Evolutionary conservation across 2,329 filamentous ascomycete species (phyloP), one percentile per base, ranked within the genome.

Genomic region (Colletotrichum horii): DNA sequence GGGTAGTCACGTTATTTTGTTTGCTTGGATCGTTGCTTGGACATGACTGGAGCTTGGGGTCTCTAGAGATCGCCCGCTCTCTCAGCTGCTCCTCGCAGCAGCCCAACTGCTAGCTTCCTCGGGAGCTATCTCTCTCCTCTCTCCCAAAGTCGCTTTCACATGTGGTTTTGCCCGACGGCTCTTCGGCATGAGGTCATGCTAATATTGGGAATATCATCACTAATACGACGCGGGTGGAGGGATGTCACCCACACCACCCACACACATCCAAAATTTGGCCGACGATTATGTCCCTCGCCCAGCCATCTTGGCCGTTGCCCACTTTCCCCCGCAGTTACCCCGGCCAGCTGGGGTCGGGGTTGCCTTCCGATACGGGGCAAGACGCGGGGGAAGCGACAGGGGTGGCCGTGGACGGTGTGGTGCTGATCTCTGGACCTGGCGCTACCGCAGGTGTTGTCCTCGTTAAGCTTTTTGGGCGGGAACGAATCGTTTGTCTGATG

Each of bases 371-470:
- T 72, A 75, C 32, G 36, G 72, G 72, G 69, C 64, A 72, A 75
- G 72, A 67, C 69, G 72, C 72, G 72, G 72, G 72, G 72, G 69
- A 72, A 62, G 30, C 26, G 69, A 64, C 72, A 72, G 69, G 72
- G 72, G 32, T 72, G 16, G 8, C 19, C n/a, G 32, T 32, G 28
- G 30, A 43, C 22, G 61, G 28, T 67, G 24, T 36, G 61, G 61
- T 32, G 72, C 68, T 62, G 69, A 72, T 75, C 69, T 43, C 24
- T 24, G 72, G 72, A 43, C 61, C 38, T 75, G 72, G 28, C 61
- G 56, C 68, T 75, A 75, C 72, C 14, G 68, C 62, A 75, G 62
- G 72, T 71, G 55, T 43, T 52, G 43, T n/a, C 24, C 9, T 30
- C 66, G 24, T 61, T 66, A 67, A 75, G 72, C 72, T 67, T 75